Base-by-base conservation (phyloP, 1,139 yeast genomes). In the Pichia sp. region DNA sequence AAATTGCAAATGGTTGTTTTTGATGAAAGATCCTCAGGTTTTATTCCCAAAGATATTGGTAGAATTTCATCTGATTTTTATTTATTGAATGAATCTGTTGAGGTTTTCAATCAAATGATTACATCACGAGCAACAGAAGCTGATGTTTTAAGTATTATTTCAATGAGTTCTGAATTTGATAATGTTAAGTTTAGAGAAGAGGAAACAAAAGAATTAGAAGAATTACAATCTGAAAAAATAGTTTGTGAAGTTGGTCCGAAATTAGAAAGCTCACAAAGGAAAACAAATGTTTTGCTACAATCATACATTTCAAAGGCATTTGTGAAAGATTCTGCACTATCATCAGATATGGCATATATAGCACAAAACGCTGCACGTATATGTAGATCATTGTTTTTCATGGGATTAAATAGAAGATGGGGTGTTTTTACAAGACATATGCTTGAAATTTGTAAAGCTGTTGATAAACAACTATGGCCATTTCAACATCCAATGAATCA, bases 291-390 rank as follows among this genome's bases (percentile, higher is more conserved):
- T 47, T 74, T 95, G 47, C 72, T 95, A 38, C 99, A 95, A 67
- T 84, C 97, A 0, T 95, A 77, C 65, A 87, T 95, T 33, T 89
- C 98, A 0, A 83, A 83, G 55, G 82, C 90, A 0, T 62, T 68
- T 13, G 79, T 91, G 41, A 79, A 77, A 58, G 96, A 90, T 56
- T 83, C 97, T 1, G 87, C 97, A 0, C 73, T 95, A 56, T 74
- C 81, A 2, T 88, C 97, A 0, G 99, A 95, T 68, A 77, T 90
- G 43, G 87, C 88, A 56, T 95, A 93, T 66, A 96, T 95, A 54
- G 97, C 98, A 1, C 99, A 95, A 64, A 95, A 95, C 62, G 79
- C 98, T 2, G 90, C 93, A 0, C 82, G 99, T 73, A 93, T 95
- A 38, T 81, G 96, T 61, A 78, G 99, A 29, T 97, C 99, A 0